phyloP scores from a whole-genome alignment of 1,284 basidiomycete species.

The Papiliotrema nemorosa region DNA sequence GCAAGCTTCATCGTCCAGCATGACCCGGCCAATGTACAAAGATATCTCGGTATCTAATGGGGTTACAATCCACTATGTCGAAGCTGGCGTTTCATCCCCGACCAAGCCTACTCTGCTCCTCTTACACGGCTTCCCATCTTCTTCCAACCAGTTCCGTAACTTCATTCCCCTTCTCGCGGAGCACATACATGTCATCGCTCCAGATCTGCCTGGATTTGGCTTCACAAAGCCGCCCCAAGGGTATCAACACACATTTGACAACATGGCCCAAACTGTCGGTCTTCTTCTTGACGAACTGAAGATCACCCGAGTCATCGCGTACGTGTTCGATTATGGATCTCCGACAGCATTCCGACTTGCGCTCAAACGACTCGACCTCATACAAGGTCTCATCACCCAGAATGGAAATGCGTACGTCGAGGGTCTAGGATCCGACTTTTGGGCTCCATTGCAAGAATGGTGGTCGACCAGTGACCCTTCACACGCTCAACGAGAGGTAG shows the following conservation, averaged over 20 bases:
- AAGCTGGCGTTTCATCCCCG: slow-evolving; percentile 39
- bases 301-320: slow-evolving; percentile 50
- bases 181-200: slow-evolving; percentile 54
- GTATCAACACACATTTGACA: slow-evolving; percentile 52
- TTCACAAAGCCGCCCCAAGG: slow-evolving; percentile 51
- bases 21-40: slow-evolving; percentile 1
- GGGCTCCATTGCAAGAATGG: slow-evolving; percentile 46
- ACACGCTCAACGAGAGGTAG: slow-evolving; percentile 4
- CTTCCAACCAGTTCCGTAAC: slow-evolving; percentile 54
- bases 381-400: slow-evolving; percentile 54
- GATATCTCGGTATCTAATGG: slow-evolving; percentile 12
- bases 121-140: slow-evolving; percentile 55
- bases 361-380: slow-evolving; percentile 49
- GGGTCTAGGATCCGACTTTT: slow-evolving; percentile 51
- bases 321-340: slow-evolving; percentile 57
- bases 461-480: slow-evolving; percentile 37
- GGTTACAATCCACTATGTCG: slow-evolving; percentile 51
- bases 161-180: slow-evolving; percentile 52
- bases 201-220: slow-evolving; percentile 56
- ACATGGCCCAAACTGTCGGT: slow-evolving; percentile 48
- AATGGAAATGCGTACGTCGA: slow-evolving; percentile 56
- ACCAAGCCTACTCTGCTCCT: slow-evolving; percentile 50
- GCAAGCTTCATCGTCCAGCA: too few relatives aligned
- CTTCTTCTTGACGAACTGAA: slow-evolving; percentile 51
- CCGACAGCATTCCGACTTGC: slow-evolving; percentile 52